Evolutionary conservation across 2,329 filamentous ascomycete genomes (phyloP).

Genomic region (Exophiala oligosperma): DNA sequence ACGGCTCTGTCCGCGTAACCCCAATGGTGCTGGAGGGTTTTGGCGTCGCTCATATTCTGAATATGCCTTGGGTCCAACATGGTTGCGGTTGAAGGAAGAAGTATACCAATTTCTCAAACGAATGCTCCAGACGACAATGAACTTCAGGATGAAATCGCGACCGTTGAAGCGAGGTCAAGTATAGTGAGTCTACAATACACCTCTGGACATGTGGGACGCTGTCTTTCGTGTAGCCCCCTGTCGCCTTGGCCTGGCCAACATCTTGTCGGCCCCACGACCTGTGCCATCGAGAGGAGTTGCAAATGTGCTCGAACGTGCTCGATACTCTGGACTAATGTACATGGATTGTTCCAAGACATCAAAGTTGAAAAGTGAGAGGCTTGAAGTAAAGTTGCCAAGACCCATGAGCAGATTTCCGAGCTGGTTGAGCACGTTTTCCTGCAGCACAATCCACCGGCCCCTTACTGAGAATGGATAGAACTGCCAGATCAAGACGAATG

Average conservation of each 20-base stretch:
- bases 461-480: not conserved
- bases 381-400: slow-evolving; percentile 14
- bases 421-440: slow-evolving; percentile 22
- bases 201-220: not conserved
- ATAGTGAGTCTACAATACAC: not conserved
- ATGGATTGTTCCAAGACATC: too few species aligned
- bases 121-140: not conserved
- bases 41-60: slow-evolving; percentile 45
- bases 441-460: not conserved
- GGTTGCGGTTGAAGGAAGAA: not conserved
- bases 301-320: too few species aligned
- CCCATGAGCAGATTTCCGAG: slow-evolving; percentile 19
- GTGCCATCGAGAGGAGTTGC: too few species aligned
- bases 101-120: slow-evolving; percentile 4
- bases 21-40: slow-evolving; percentile 52
- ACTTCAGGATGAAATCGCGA: not conserved
- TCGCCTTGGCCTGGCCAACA: too few species aligned
- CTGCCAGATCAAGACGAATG: not conserved
- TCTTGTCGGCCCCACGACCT: too few species aligned
- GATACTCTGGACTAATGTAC: too few species aligned
- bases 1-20: slow-evolving; percentile 55
- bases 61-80: slow-evolving; percentile 37
- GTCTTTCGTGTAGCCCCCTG: not conserved
- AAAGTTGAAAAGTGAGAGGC: too few species aligned
- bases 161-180: too few species aligned